Evolutionary conservation across 1,284 basidiomycete species (phyloP), one percentile per base, ranked within the genome.

Genomic region (Tremellales sp.): DNA sequence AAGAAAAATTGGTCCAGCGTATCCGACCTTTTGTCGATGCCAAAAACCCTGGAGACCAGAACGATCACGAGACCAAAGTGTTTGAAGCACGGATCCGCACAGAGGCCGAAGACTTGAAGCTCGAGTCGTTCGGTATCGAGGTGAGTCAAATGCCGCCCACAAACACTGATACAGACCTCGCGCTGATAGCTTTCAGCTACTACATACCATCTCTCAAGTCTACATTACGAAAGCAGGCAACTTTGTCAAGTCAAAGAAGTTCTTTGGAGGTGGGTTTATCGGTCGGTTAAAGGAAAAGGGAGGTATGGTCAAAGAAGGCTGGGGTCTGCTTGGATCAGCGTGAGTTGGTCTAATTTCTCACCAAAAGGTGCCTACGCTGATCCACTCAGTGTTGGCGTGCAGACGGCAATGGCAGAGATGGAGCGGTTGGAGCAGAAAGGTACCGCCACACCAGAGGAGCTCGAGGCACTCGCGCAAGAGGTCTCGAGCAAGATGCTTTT

Each of bases 51-150:
- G 93, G 92, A 7, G 88, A 83, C 19, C 81, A 82, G 57, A 84
- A 87, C 51, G 94, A 97, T 67, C 76, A 84, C 0, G 94, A 97
- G 76, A 89, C 87, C 4, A 72, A 74, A 51, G 78, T 79, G 19
- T 94, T 93, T 67, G 84, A 87, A 71, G 78, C 80, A 46, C 83
- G 80, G 72, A 89, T 97, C 73, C 80, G 76, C 66, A 78, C 82
- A 40, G 96, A 99, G 73, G 91, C 90, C 1, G 91, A 97, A 58
- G 96, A 99, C 76, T 73, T 99, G 65, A 98, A 97, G 78, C 76
- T 97, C 51, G 96, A 99, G 77, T 94, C 90, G 59, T 99, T 99
- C 72, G 96, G 96, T 49, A 85, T 98, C 37, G 94, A 97, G 82
- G 85, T 93, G 57, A 57, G 76, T 52, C 31, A 47, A 40, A 4